These are phyloP conservation scores for Emmonsiellopsis sp. DNA, from an alignment of 2,329 filamentous ascomycete species.

Conservation along the genomic window DNA sequence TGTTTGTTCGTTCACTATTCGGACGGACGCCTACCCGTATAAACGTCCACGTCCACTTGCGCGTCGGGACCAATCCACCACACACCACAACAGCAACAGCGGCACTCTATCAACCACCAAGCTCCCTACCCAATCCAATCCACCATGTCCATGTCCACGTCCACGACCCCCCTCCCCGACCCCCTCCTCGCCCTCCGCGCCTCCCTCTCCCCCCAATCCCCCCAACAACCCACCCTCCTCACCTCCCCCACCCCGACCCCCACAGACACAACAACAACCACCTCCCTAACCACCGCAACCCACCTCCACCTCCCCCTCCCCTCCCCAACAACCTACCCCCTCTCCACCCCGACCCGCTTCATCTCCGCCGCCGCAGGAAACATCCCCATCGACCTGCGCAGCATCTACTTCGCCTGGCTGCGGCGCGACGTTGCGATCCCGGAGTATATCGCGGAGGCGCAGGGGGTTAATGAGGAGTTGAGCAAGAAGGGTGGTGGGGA, in stretches of 20 bases:
- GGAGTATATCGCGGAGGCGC: conserved; percentile 80
- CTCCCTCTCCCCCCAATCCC: conserved; percentile 53
- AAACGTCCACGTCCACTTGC: too few species aligned
- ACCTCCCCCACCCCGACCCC: conserved; percentile 47
- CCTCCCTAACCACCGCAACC: conserved; percentile 50
- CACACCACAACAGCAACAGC: neutral
- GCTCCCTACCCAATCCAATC: conserved; percentile 60
- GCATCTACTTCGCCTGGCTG: conserved; percentile 92
- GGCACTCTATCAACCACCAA: conserved; percentile 20
- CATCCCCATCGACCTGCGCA: conserved; percentile 71
- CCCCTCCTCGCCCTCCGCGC: conserved; percentile 53
- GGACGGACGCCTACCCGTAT: too few species aligned
- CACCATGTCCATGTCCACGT: conserved; percentile 26
- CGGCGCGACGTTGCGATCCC: conserved; percentile 85
- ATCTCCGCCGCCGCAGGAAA: conserved; percentile 57
- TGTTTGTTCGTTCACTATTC: too few species aligned
- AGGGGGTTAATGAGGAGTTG: conserved; percentile 70
- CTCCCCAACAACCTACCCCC: conserved; percentile 65
- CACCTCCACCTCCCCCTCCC: conserved; percentile 50
- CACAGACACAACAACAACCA: conserved; percentile 56
- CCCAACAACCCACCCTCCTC: conserved; percentile 56
- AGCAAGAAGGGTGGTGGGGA: conserved; percentile 20
- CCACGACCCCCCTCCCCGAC: conserved; percentile 61
- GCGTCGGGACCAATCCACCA: too few species aligned
- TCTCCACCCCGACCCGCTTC: conserved; percentile 75